Conservation (phyloP, 306 rosid species). For the Rosa chinensis region DNA sequence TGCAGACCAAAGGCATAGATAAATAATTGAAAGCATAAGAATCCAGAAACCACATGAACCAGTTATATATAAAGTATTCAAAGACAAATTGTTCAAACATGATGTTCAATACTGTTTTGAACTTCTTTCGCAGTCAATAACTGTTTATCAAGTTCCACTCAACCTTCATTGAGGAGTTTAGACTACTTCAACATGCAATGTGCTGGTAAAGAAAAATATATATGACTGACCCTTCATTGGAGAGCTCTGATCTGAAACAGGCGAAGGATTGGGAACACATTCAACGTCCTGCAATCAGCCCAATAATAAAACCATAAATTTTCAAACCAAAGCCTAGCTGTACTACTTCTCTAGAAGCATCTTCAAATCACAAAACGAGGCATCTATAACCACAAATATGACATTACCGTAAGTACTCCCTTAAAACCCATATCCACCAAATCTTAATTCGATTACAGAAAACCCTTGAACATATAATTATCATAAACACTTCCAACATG, state of each 20-base stretch:
- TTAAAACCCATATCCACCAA: slow-evolving; percentile 79
- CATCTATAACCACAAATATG: not conserved
- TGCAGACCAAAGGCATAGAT: not conserved
- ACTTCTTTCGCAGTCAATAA: not conserved
- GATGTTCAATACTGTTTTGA: not conserved
- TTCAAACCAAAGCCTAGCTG: not conserved
- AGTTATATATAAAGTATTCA: not conserved
- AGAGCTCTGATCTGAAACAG: not conserved
- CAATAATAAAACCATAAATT: not conserved
- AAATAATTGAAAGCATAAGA: not conserved
- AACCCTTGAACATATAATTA: no score
- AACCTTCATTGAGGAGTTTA: not conserved
- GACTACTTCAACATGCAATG: not conserved
- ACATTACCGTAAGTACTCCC: slow-evolving; percentile 47
- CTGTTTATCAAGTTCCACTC: not conserved
- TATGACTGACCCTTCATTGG: slow-evolving; percentile 10
- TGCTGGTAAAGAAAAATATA: not conserved
- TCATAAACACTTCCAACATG: no score
- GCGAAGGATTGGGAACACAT: not conserved
- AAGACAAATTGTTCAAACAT: not conserved
- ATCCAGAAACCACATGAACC: slow-evolving; percentile 10
- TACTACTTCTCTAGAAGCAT: not conserved
- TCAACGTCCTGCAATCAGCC: slow-evolving; percentile 11
- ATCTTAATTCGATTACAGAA: no score
- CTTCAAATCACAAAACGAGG: not conserved